Evolutionary conservation across 176 grass and related monocot genomes (phyloP).

Genomic region (Zizania latifolia): DNA sequence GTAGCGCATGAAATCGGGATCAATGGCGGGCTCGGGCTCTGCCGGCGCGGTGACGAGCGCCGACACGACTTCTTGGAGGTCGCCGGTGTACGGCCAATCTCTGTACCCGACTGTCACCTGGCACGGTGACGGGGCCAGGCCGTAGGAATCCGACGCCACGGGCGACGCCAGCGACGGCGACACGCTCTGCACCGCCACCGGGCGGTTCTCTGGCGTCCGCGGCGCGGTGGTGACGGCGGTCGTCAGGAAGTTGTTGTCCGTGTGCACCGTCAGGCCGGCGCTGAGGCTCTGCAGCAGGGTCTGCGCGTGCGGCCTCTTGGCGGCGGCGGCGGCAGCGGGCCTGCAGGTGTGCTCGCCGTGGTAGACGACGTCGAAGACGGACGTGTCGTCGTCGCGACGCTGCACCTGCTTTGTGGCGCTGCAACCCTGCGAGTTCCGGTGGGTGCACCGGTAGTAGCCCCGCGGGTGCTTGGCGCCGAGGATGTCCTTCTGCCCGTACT

Average conservation of each 20-base stretch:
- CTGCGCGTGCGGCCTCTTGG: constrained; percentile 16
- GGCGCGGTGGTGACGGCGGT: constrained; percentile 4
- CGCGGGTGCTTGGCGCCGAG: constrained; percentile 77
- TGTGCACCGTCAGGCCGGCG: constrained; percentile 45
- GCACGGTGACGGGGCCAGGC: constrained; percentile 24
- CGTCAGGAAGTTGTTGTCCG: background rate
- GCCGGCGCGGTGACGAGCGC: constrained; percentile 15
- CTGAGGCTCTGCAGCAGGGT: constrained; percentile 43
- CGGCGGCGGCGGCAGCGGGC: background rate
- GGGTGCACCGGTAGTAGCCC: constrained; percentile 86
- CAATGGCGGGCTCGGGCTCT: constrained; percentile 5
- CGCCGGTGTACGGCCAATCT: constrained; percentile 17
- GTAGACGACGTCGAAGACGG: constrained; percentile 74
- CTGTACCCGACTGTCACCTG: constrained; percentile 2
- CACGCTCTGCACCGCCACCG: background rate
- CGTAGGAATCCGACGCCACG: constrained; percentile 45
- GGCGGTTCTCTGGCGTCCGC: constrained; percentile 27
- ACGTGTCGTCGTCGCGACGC: constrained; percentile 55
- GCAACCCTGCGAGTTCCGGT: constrained; percentile 73
- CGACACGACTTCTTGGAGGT: constrained; percentile 45
- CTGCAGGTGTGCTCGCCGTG: constrained; percentile 72
- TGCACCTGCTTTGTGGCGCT: constrained; percentile 82
- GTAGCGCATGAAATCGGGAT: constrained; percentile 24
- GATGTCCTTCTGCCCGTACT: constrained; percentile 91
- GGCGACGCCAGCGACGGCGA: constrained; percentile 47